phyloP scores from a whole-genome alignment of 2,329 filamentous ascomycete species.

The Cercospora beticola region DNA sequence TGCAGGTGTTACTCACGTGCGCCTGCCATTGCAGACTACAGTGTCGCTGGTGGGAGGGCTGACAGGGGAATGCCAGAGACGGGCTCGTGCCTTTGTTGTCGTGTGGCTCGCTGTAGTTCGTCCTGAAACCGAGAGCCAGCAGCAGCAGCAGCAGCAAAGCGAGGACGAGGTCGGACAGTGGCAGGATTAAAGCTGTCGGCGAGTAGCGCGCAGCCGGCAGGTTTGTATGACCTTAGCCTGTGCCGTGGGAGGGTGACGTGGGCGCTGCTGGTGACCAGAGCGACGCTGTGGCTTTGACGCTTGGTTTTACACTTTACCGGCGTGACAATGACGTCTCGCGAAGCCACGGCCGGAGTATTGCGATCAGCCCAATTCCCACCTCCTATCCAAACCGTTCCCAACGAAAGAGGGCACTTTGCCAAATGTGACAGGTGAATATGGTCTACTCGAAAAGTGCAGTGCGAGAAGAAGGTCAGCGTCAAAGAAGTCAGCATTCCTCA shows the following conservation, averaged over 20 bases:
- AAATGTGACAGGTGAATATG: too few relatives aligned
- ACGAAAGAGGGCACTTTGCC: not conserved
- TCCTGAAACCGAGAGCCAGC: not conserved
- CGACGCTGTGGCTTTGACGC: conserved; percentile 3
- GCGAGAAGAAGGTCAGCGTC: not conserved
- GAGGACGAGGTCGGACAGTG: conserved; percentile 7
- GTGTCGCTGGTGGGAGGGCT: conserved; percentile 1
- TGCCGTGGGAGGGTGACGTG: conserved; percentile 6
- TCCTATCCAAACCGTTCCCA: not conserved
- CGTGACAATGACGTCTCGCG: conserved; percentile 1
- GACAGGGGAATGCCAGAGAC: conserved; percentile 9
- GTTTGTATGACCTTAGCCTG: not conserved
- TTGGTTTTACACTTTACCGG: conserved; percentile 10
- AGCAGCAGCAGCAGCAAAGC: not conserved
- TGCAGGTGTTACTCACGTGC: conserved; percentile 22
- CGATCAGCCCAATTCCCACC: not conserved
- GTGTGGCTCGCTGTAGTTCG: not conserved
- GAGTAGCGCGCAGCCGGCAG: not conserved
- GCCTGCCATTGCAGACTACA: conserved; percentile 21
- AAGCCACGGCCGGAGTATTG: conserved; percentile 5
- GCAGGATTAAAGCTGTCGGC: not conserved
- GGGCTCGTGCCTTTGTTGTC: not conserved
- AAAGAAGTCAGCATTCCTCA: not conserved
- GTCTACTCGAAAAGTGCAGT: not conserved
- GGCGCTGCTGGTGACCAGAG: not conserved